Evolutionary conservation across 108 stramenopile species (phyloP).

Genomic region (Schizochytrium sp.): DNA sequence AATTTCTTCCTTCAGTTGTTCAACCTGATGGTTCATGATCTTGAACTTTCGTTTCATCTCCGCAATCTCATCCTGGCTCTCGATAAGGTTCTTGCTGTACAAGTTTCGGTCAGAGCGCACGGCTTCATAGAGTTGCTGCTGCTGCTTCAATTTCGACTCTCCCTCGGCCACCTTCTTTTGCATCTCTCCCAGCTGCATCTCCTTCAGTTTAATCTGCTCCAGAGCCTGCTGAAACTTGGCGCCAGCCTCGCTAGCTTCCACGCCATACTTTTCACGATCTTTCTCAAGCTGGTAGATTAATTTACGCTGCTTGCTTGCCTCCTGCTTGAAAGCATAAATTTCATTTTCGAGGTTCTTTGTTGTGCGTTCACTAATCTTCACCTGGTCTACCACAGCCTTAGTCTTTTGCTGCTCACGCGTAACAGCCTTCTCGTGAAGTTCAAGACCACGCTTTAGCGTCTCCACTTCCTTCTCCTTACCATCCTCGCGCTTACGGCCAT

Average conservation of each 20-base stretch:
- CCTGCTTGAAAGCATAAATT: constrained; percentile 75
- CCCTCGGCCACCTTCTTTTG: constrained; percentile 73
- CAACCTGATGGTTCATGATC: constrained; percentile 81
- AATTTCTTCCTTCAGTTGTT: constrained; percentile 81
- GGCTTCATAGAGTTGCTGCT: constrained; percentile 81
- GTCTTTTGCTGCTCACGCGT: constrained; percentile 73
- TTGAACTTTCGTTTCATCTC: constrained; percentile 83
- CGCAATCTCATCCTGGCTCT: constrained; percentile 80
- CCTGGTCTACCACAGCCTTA: constrained; percentile 72
- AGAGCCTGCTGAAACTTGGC: constrained; percentile 72
- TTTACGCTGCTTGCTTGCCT: constrained; percentile 69
- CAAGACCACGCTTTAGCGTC: constrained; percentile 71
- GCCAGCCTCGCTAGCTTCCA: constrained; percentile 78
- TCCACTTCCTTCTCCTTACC: constrained; percentile 73
- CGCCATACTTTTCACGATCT: constrained; percentile 81
- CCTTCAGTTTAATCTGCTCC: constrained; percentile 80
- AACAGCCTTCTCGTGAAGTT: constrained; percentile 68
- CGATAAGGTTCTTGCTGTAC: constrained; percentile 79
- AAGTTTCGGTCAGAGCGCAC: constrained; percentile 80
- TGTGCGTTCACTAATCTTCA: constrained; percentile 77
- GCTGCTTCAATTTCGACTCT: constrained; percentile 81
- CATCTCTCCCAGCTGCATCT: constrained; percentile 71
- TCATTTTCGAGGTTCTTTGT: constrained; percentile 77
- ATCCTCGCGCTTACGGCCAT: constrained; percentile 70
- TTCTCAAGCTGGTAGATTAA: constrained; percentile 79